Evolutionary conservation across 208 protist species (phyloP).

Genomic region (Wallacemonas collosoma): DNA sequence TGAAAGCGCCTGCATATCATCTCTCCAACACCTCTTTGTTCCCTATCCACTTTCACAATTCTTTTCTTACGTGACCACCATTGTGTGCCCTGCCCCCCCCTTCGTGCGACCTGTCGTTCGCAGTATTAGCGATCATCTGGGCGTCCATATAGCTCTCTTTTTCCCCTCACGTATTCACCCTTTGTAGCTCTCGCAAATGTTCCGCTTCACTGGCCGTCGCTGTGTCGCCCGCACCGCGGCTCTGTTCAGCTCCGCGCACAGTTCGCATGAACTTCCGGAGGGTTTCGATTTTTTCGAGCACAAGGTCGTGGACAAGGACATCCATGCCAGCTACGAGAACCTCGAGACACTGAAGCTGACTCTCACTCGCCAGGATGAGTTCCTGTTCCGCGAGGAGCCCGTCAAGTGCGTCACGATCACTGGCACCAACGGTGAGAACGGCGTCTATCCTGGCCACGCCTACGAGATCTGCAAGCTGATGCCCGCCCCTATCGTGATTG

Average conservation of each 20-base stretch:
- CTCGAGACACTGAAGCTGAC: conserved; percentile 83
- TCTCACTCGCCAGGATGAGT: conserved; percentile 91
- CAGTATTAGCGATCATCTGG: conserved; percentile 9
- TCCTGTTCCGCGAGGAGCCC: conserved; percentile 72
- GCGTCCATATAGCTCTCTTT: no score
- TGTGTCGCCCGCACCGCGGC: conserved; percentile 62
- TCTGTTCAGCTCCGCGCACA: conserved; percentile 35
- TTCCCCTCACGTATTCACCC: conserved; percentile 5
- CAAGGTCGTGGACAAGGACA: conserved; percentile 88
- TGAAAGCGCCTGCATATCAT: neutral
- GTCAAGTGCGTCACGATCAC: conserved; percentile 87
- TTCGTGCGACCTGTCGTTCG: conserved; percentile 24
- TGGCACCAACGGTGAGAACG: conserved; percentile 79
- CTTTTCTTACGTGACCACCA: neutral
- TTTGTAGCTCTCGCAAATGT: conserved; percentile 48
- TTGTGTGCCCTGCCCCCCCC: neutral
- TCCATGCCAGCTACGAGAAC: conserved; percentile 80
- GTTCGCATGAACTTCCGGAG: conserved; percentile 58
- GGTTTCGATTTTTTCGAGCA: conserved; percentile 87
- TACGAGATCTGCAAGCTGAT: conserved; percentile 88
- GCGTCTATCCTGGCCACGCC: conserved; percentile 87
- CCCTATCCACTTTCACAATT: neutral
- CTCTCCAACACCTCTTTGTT: neutral
- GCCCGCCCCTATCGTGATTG: conserved; percentile 71
- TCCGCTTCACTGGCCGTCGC: conserved; percentile 67